These are phyloP conservation scores for Hypoxylon trugodes DNA, from an alignment of 495 filamentous ascomycete genomes.

Conservation along the genomic window DNA sequence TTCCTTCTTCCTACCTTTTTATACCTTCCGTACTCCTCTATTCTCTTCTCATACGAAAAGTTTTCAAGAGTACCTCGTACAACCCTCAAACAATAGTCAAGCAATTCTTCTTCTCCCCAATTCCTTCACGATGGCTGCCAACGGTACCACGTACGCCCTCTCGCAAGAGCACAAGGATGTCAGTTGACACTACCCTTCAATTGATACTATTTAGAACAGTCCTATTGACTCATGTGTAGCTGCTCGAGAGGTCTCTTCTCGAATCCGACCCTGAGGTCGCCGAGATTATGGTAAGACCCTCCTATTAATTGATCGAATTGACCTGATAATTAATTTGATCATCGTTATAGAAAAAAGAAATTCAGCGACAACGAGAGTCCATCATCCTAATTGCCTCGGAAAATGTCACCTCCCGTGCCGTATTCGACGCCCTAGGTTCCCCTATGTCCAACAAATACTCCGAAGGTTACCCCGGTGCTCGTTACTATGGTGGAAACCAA, in stretches of 20 bases:
- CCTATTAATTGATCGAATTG: conserved; percentile 7
- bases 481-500: conserved; percentile 99
- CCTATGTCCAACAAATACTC: conserved; percentile 99
- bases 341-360: conserved; percentile 80
- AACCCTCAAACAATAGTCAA: not conserved
- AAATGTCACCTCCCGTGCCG: conserved; percentile 87
- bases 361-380: conserved; percentile 97
- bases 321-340: conserved; percentile 14
- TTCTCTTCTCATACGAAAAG: conserved; percentile 6
- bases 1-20: not conserved
- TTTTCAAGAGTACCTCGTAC: not conserved
- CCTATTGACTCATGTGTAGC: conserved; percentile 68
- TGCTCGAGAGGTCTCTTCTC: conserved; percentile 87
- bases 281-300: conserved; percentile 86
- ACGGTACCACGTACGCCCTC: conserved; percentile 75
- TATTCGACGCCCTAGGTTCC: conserved; percentile 88
- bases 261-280: conserved; percentile 91
- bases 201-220: conserved; percentile 7
- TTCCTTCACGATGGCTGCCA: conserved; percentile 48
- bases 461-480: conserved; percentile 96
- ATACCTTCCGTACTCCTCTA: not conserved
- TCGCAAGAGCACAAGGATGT: conserved; percentile 89
- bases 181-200: conserved; percentile 51
- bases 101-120: not conserved
- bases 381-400: conserved; percentile 97